phyloP scores from a whole-genome alignment of 2,329 filamentous ascomycete genomes.

The Cyphellophora attinorum region DNA sequence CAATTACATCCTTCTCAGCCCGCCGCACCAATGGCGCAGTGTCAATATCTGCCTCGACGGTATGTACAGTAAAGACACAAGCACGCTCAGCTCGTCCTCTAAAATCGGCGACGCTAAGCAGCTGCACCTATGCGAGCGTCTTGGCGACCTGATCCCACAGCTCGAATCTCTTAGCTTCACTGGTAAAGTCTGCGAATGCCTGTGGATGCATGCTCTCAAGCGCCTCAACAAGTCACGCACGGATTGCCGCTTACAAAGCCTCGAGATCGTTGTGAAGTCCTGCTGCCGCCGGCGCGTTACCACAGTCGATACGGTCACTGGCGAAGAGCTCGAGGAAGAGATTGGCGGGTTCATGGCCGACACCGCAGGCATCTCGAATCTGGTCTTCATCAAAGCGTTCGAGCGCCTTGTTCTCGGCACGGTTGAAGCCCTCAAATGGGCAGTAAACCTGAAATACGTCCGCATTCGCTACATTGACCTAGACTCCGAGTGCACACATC shows the following conservation, averaged over 20 bases:
- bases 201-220: conserved; percentile 53
- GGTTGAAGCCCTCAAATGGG: conserved; percentile 46
- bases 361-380: conserved; percentile 61
- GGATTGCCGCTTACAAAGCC: conserved; percentile 44
- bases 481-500: conserved; percentile 58
- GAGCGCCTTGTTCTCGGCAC: conserved; percentile 58
- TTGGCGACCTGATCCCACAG: conserved; percentile 51
- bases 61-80: conserved; percentile 55
- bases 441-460: conserved; percentile 53
- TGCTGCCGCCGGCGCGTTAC: conserved; percentile 47
- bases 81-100: conserved; percentile 31
- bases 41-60: conserved; percentile 62
- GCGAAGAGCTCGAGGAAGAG: conserved; percentile 13
- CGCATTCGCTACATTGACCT: conserved; percentile 68
- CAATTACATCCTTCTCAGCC: conserved; percentile 49
- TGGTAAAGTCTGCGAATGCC: conserved; percentile 59
- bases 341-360: conserved; percentile 41
- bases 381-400: conserved; percentile 62
- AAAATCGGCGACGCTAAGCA: conserved; percentile 13
- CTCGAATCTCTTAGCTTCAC: conserved; percentile 64
- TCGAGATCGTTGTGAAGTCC: conserved; percentile 66
- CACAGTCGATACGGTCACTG: conserved; percentile 13
- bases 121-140: conserved; percentile 54
- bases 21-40: conserved; percentile 51
- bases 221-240: conserved; percentile 38